These are phyloP conservation scores for Candida andamanensis DNA, from an alignment of 805 yeast species.

Conservation along the genomic window DNA sequence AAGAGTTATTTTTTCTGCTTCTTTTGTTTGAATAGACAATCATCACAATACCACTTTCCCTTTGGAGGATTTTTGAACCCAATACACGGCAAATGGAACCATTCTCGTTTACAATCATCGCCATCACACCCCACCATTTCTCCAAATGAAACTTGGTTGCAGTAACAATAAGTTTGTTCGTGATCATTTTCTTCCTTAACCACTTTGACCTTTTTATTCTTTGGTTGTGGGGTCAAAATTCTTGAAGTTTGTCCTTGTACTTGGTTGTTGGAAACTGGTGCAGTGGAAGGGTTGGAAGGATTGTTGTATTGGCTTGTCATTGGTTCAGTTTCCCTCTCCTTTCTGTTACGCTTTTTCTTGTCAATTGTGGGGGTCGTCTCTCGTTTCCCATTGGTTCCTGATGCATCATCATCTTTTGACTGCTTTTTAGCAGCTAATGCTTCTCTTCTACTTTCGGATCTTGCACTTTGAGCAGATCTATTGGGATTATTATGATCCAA, in stretches of 20 bases:
- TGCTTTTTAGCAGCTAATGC: conserved; percentile 88
- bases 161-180: conserved; percentile 91
- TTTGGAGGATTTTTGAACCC: conserved; percentile 83
- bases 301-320: not conserved
- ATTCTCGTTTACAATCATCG: conserved; percentile 82
- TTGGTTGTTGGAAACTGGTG: not conserved
- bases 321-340: conserved; percentile 10
- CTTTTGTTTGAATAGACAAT: conserved; percentile 32
- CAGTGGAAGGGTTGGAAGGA: conserved; percentile 5
- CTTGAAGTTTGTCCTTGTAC: conserved; percentile 10
- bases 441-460: conserved; percentile 84
- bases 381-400: conserved; percentile 9
- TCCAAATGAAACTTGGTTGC: conserved; percentile 95
- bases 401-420: conserved; percentile 29
- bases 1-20: too few relatives aligned
- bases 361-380: conserved; percentile 15
- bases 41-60: conserved; percentile 46
- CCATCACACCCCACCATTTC: conserved; percentile 99
- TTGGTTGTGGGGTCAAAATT: conserved; percentile 15
- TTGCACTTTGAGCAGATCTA: conserved; percentile 64
- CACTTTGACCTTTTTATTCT: conserved; percentile 15
- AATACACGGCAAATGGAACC: conserved; percentile 94
- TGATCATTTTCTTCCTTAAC: conserved; percentile 16
- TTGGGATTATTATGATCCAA: conserved; percentile 26
- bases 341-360: conserved; percentile 13